These are phyloP conservation scores for Huntiella abstrusa DNA, from an alignment of 2,329 filamentous ascomycete genomes.

Conservation along the genomic window DNA sequence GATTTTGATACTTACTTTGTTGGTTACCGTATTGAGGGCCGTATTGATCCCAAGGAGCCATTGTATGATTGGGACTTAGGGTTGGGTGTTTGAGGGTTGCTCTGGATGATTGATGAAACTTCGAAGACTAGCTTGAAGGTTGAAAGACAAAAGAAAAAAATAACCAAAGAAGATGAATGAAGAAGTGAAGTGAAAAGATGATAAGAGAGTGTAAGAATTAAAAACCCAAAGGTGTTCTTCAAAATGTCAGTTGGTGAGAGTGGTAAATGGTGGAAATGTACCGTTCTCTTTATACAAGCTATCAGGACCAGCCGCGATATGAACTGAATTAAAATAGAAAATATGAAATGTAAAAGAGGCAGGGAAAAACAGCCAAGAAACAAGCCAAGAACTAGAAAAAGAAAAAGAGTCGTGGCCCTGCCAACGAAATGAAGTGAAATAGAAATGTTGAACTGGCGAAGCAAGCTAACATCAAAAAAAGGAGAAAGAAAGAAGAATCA, in stretches of 20 bases:
- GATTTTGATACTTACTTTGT: background rate
- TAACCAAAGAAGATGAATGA: background rate
- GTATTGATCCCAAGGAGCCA: constrained; percentile 1
- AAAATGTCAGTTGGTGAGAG: background rate
- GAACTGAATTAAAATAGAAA: constrained; percentile 5
- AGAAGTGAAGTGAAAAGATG: background rate
- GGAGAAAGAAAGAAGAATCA: too few species aligned
- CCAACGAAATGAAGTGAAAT: background rate
- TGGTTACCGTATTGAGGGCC: background rate
- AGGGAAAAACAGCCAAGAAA: constrained; percentile 1
- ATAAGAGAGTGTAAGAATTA: background rate
- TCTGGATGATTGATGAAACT: background rate
- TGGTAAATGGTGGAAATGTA: background rate
- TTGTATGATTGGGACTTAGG: background rate
- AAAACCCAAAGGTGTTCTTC: background rate
- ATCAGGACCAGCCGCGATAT: constrained; percentile 5
- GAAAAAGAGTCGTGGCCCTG: constrained; percentile 1
- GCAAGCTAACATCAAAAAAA: too few species aligned
- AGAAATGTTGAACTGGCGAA: too few species aligned
- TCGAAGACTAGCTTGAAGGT: background rate
- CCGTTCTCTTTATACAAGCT: background rate
- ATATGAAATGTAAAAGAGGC: constrained; percentile 2
- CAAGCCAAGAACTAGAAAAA: background rate
- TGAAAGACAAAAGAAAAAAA: background rate
- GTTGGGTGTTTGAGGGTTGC: background rate